Evolutionary conservation across 352 stramenopile genomes (phyloP).

Genomic region (Phytophthora chlamydospora): DNA sequence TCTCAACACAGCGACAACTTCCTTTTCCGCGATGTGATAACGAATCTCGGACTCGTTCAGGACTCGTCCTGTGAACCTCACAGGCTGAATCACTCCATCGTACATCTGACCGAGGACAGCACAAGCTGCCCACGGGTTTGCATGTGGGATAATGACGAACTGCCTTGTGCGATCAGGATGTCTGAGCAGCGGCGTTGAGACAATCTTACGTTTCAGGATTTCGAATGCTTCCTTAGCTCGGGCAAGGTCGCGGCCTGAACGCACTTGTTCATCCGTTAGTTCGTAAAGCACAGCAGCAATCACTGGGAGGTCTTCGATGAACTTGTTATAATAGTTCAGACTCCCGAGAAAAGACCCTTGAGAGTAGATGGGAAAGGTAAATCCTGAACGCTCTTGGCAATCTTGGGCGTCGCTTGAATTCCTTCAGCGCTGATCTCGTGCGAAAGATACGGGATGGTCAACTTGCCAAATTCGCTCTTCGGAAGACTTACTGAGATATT

Average conservation of each 20-base stretch:
- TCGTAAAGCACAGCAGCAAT: not conserved
- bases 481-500: slow-evolving; percentile 9
- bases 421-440: no score
- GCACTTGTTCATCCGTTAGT: not conserved
- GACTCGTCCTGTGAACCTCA: slow-evolving; percentile 5
- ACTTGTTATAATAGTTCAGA: slow-evolving; percentile 20
- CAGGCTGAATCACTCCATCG: slow-evolving; percentile 2
- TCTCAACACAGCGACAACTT: not conserved
- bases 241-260: not conserved
- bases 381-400: no score
- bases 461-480: slow-evolving; percentile 7
- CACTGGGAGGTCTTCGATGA: slow-evolving; percentile 26
- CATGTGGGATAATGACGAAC: slow-evolving; percentile 3
- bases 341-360: slow-evolving; percentile 14
- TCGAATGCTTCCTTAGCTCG: not conserved
- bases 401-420: no score
- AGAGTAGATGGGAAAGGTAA: not conserved
- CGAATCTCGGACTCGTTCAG: slow-evolving; percentile 1
- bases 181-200: not conserved
- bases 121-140: not conserved
- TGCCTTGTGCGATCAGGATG: not conserved
- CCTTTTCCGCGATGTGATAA: slow-evolving; percentile 6
- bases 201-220: slow-evolving; percentile 5
- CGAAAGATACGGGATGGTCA: no score
- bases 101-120: not conserved